A percentile compares a stretch with the other conserved stretches of the same genome.
phyloP scores from a whole-genome alignment of 371 early-diverging fungal species.

The Mortierella sp. region DNA sequence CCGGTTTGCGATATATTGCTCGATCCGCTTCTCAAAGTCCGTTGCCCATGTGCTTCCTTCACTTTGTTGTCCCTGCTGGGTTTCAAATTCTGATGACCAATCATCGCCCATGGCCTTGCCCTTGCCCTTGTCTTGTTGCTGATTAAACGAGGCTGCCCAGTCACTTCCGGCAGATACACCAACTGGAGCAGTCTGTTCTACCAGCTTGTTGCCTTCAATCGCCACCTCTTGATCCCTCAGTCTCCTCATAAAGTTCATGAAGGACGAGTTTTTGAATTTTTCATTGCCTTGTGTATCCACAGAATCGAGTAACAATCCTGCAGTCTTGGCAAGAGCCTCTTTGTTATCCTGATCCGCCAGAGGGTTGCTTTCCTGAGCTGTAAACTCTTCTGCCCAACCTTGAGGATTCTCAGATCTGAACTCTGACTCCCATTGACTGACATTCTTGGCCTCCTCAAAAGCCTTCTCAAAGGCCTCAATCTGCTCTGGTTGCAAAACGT shows the following conservation, averaged over 20 bases:
- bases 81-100: constrained; percentile 66
- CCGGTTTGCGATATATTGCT: constrained; percentile 56
- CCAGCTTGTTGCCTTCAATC: constrained; percentile 89
- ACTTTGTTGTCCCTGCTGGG: constrained; percentile 29
- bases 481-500: constrained; percentile 59
- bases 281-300: constrained; percentile 84
- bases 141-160: constrained; percentile 63
- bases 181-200: constrained; percentile 64
- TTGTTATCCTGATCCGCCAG: constrained; percentile 51
- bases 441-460: constrained; percentile 78
- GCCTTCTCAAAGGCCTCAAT: constrained; percentile 78
- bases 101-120: constrained; percentile 29
- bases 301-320: constrained; percentile 84
- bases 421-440: constrained; percentile 48
- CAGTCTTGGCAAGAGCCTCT: constrained; percentile 85
- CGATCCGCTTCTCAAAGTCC: constrained; percentile 66
- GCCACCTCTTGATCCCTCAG: constrained; percentile 89
- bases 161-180: constrained; percentile 17
- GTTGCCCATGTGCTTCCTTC: constrained; percentile 65
- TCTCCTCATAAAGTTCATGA: constrained; percentile 91
- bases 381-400: constrained; percentile 62
- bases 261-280: constrained; percentile 92
- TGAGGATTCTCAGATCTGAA: constrained; percentile 51
- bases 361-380: constrained; percentile 44
- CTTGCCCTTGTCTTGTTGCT: constrained; percentile 57